Evolutionary conservation across 768 basidiomycete species (phyloP), one percentile per base, ranked within the genome.

Genomic region (Rhizopogon salebrosus): DNA sequence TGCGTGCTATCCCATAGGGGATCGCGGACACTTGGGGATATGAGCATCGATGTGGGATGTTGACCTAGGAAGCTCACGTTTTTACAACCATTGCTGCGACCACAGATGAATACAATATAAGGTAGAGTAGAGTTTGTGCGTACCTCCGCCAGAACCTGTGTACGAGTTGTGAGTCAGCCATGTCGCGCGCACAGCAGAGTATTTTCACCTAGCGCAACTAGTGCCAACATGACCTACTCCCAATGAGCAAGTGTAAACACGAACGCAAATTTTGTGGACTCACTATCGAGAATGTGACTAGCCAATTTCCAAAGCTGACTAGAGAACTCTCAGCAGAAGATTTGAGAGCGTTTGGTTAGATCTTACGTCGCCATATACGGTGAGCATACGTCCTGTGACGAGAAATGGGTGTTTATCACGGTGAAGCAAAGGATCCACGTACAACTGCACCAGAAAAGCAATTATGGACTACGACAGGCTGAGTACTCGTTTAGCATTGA

Each of bases 361-460:
- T 54, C 70, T 58, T 51, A 70, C 70, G 49, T 58, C 64, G 69
- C 71, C 71, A 71, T 54, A 71, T 63, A 26, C 70, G 70, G 57
- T 71, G 64, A 11, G 70, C 70, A 54, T 71, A 71, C 55, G 64
- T 64, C 60, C 70, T 71, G 22, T 49, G 50, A 27, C 6, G 10
- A 3, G 20, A 9, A 23, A 46, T 46, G 2, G 0, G 14, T 46
- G 14, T 14, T 34, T 35, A 45, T 22, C 6, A 26, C 27, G 41
- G 35, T 6, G 37, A 26, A 13, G 35, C 6, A 22, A 11, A 35
- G 39, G 20, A 49, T 23, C 20, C 18, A 50, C 69, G 34, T 37
- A 71, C 70, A 72, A 50, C 60, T 71, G 70, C 38, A 71, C 70
- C 18, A 63, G 62, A 52, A 71, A 71, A 9, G 70, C 70, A 41